phyloP scores from a whole-genome alignment of 2,329 filamentous ascomycete species.

The Lecanoromycetidae sp. region DNA sequence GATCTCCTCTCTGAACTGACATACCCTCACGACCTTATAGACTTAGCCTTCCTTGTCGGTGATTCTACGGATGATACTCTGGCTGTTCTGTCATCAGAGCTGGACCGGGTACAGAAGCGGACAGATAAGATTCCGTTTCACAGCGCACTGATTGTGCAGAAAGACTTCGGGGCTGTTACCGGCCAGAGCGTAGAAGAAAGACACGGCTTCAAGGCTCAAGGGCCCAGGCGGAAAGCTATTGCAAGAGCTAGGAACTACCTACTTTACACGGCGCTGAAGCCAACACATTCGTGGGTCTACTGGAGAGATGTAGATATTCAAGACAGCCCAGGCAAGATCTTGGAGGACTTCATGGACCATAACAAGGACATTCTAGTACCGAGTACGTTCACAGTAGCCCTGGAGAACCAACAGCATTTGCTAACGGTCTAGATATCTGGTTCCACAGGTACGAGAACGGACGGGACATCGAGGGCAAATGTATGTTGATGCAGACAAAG shows the following conservation, averaged over 20 bases:
- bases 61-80: constrained; percentile 87
- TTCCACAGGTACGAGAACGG: constrained; percentile 79
- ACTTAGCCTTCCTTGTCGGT: constrained; percentile 85
- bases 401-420: constrained; percentile 18
- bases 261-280: constrained; percentile 68
- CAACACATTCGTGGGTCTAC: constrained; percentile 96
- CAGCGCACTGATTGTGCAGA: constrained; percentile 74
- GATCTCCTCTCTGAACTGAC: constrained; percentile 80
- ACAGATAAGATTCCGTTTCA: constrained; percentile 72
- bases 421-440: constrained; percentile 63
- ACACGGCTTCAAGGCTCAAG: constrained; percentile 78
- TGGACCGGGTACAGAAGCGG: constrained; percentile 76
- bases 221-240: constrained; percentile 79
- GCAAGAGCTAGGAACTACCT: constrained; percentile 86
- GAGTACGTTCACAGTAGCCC: constrained; percentile 49
- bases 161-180: constrained; percentile 71
- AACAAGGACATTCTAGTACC: constrained; percentile 88
- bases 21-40: constrained; percentile 90
- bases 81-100: constrained; percentile 69
- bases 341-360: constrained; percentile 92
- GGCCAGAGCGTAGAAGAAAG: constrained; percentile 70
- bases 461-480: constrained; percentile 85
- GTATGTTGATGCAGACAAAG: constrained; percentile 41
- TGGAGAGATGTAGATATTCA: constrained; percentile 97
- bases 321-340: constrained; percentile 72